These are phyloP conservation scores for Pichia sp. DNA, from an alignment of 1,139 yeast species.

Conservation along the genomic window DNA sequence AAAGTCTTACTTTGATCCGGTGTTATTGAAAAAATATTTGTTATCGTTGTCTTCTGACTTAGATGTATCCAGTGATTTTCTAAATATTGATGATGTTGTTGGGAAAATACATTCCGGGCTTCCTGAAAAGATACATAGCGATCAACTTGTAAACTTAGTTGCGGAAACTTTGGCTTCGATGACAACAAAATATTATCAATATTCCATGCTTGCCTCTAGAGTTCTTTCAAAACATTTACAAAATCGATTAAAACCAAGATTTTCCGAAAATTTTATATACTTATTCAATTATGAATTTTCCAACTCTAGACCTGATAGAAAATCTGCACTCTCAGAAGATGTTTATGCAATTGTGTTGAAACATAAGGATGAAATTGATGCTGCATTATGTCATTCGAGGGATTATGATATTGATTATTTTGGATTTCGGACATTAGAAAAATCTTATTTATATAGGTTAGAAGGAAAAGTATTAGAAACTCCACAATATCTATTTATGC, in stretches of 20 bases:
- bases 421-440: conserved; percentile 48
- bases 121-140: conserved; percentile 32
- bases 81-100: conserved; percentile 18
- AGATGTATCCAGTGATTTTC: conserved; percentile 14
- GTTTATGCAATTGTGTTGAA: conserved; percentile 12
- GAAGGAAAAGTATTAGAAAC: conserved; percentile 39
- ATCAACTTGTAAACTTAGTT: conserved; percentile 35
- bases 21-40: conserved; percentile 12
- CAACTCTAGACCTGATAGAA: conserved; percentile 15
- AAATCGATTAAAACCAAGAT: conserved; percentile 26
- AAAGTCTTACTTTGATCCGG: conserved; percentile 10
- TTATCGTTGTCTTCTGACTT: conserved; percentile 16
- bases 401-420: conserved; percentile 43
- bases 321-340: conserved; percentile 7
- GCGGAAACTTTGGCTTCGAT: conserved; percentile 43
- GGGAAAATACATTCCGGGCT: conserved; percentile 25
- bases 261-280: conserved; percentile 33
- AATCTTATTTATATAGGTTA: conserved; percentile 39
- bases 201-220: conserved; percentile 43
- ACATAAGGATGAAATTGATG: conserved; percentile 34
- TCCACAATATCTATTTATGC: conserved; percentile 45
- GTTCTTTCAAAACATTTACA: conserved; percentile 36
- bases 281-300: conserved; percentile 16
- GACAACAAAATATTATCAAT: conserved; percentile 42
- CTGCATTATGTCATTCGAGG: conserved; percentile 33